Conservation (phyloP, 805 yeast genomes). For the Candida awuae region DNA sequence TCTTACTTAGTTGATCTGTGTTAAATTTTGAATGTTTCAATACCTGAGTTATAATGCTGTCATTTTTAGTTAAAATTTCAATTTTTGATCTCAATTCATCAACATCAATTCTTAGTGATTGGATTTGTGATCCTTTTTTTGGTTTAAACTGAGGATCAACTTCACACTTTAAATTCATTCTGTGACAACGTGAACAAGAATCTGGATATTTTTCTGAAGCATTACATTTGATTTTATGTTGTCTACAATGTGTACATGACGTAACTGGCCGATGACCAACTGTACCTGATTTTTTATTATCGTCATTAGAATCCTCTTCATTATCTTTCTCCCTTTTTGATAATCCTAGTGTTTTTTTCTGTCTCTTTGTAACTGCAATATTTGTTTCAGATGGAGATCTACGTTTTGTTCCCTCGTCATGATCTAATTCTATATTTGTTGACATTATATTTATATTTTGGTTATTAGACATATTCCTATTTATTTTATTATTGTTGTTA, state of each 20-base stretch:
- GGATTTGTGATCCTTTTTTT: constrained; percentile 85
- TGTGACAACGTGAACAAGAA: constrained; percentile 76
- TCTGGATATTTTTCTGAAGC: constrained; percentile 77
- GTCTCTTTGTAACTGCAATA: no score
- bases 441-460: no score
- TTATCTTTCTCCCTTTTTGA: not conserved
- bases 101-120: constrained; percentile 73
- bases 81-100: constrained; percentile 70
- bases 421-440: no score
- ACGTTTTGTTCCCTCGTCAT: no score
- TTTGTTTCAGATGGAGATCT: no score
- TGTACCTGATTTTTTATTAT: constrained; percentile 5
- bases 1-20: constrained; percentile 1
- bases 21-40: constrained; percentile 31
- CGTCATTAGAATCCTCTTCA: not conserved
- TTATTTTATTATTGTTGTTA: no score
- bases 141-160: constrained; percentile 90
- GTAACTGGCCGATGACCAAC: constrained; percentile 79
- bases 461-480: no score
- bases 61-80: constrained; percentile 58
- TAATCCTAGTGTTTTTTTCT: constrained; percentile 1
- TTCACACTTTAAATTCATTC: constrained; percentile 74
- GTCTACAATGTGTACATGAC: constrained; percentile 90
- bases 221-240: constrained; percentile 88
- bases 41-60: constrained; percentile 58